These are phyloP conservation scores for Mucor lusitanicus DNA, from an alignment of 371 early-diverging fungal species.

Conservation along the genomic window DNA sequence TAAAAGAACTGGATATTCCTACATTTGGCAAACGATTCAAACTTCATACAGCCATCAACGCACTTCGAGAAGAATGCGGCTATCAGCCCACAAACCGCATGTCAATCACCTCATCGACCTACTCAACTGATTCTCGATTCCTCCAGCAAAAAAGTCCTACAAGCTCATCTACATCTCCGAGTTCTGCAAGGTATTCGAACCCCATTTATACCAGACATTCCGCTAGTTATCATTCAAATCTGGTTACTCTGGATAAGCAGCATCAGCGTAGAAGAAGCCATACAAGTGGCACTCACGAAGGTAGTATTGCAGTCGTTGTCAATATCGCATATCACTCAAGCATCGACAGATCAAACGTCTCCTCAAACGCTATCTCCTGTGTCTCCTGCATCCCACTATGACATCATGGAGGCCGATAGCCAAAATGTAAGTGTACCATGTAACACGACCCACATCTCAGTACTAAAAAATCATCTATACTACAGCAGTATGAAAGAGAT, in stretches of 20 bases:
- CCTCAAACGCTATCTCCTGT: neutral
- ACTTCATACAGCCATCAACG: conserved; percentile 62
- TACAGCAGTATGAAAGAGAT: neutral
- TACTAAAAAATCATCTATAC: neutral
- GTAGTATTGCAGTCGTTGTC: neutral
- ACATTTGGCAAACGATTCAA: conserved; percentile 73
- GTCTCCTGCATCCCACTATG: conserved; percentile 4
- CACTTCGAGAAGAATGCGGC: conserved; percentile 39
- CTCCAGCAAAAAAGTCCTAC: conserved; percentile 1
- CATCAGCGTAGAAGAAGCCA: neutral
- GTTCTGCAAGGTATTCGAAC: neutral
- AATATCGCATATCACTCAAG: neutral
- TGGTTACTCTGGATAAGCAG: neutral
- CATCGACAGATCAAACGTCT: neutral
- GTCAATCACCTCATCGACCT: conserved; percentile 9
- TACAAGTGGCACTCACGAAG: neutral
- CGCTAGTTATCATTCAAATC: neutral
- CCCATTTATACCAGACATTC: neutral
- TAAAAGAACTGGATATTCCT: conserved; percentile 69
- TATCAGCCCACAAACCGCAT: conserved; percentile 9
- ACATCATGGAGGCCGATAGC: conserved; percentile 3
- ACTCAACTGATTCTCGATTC: conserved; percentile 4
- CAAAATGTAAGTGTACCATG: neutral
- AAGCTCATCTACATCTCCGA: conserved; percentile 4
- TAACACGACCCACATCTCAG: neutral